These are phyloP conservation scores for Linaria vulgaris DNA, from an alignment of 257 asterid genomes.

Conservation along the genomic window DNA sequence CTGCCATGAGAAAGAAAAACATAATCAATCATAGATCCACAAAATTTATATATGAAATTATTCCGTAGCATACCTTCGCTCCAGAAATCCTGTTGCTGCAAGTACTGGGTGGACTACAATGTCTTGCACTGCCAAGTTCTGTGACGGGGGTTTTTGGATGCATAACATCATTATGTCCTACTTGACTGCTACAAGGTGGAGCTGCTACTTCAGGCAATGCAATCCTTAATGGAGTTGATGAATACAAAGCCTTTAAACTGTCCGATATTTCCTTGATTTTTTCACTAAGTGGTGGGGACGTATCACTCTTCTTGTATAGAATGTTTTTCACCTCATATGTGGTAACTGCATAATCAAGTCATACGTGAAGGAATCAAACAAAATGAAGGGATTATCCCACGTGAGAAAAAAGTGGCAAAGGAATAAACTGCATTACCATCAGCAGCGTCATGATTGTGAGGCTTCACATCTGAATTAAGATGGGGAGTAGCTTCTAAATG, in stretches of 20 bases:
- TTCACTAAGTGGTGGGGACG: constrained; percentile 68
- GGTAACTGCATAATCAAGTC: constrained; percentile 24
- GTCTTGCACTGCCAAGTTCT: constrained; percentile 35
- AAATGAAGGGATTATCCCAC: background rate
- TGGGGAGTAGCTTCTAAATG: constrained; percentile 26
- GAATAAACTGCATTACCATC: constrained; percentile 25
- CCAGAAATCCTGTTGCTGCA: constrained; percentile 55
- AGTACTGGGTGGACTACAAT: constrained; percentile 50
- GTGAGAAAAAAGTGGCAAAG: too few species aligned
- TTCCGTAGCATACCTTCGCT: constrained; percentile 49
- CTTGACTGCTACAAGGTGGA: constrained; percentile 30
- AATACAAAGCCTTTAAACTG: constrained; percentile 43
- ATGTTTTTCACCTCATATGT: constrained; percentile 31
- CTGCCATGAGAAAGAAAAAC: constrained; percentile 35
- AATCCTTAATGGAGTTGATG: constrained; percentile 52
- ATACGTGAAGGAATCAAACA: background rate
- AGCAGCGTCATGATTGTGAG: constrained; percentile 15
- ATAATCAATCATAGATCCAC: background rate
- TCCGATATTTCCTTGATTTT: constrained; percentile 56
- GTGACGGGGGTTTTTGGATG: constrained; percentile 77
- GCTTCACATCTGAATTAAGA: constrained; percentile 15
- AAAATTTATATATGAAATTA: background rate
- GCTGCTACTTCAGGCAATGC: constrained; percentile 36
- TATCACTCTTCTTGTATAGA: constrained; percentile 26
- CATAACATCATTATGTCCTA: constrained; percentile 24